These are phyloP conservation scores for Annona cherimola DNA, from an alignment of 164 flowering plant genomes.

Conservation along the genomic window DNA sequence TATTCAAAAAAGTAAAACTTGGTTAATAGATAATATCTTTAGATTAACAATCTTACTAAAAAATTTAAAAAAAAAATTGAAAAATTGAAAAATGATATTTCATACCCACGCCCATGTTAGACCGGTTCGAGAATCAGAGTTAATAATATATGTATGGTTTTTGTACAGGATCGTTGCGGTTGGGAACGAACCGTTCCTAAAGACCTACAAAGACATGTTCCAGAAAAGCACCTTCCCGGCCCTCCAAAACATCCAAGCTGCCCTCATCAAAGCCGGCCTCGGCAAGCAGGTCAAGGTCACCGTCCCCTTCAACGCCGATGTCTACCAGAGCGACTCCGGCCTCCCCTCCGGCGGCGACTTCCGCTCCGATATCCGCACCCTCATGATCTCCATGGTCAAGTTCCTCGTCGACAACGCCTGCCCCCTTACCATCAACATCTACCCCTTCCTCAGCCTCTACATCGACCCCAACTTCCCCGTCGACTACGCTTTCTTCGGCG, in stretches of 20 bases:
- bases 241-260: constrained; percentile 81
- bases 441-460: constrained; percentile 87
- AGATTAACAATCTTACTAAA: no score
- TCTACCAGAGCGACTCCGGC: constrained; percentile 53
- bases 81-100: no score
- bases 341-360: constrained; percentile 87
- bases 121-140: background rate
- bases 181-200: constrained; percentile 92
- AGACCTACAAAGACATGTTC: constrained; percentile 50
- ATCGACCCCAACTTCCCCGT: constrained; percentile 79
- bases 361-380: constrained; percentile 68
- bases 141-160: background rate
- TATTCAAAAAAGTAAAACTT: no score
- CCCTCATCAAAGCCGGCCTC: constrained; percentile 80
- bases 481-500: constrained; percentile 79
- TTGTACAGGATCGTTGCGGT: constrained; percentile 74
- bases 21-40: no score
- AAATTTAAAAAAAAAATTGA: no score
- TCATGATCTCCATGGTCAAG: constrained; percentile 65
- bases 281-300: constrained; percentile 77
- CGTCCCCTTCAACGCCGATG: constrained; percentile 84
- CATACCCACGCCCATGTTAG: background rate
- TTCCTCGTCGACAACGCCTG: constrained; percentile 59
- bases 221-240: constrained; percentile 65
- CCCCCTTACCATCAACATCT: constrained; percentile 81